Conservation (phyloP, 163 green algal species). For the Trebouxiophyceae sp. region DNA sequence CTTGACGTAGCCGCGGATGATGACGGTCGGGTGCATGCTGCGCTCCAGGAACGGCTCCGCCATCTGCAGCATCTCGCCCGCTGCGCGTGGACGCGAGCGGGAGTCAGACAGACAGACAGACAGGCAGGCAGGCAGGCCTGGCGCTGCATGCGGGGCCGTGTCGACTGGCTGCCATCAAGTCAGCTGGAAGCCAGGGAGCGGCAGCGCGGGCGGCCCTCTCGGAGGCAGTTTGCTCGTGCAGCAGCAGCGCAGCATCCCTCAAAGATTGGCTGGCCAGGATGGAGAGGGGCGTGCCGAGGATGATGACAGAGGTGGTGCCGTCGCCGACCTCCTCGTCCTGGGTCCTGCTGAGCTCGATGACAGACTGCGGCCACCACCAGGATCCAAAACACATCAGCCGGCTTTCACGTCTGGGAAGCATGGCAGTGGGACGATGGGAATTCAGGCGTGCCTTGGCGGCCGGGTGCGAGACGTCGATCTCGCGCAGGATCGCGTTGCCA, state of each 20-base stretch:
- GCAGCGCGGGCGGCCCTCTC: no score
- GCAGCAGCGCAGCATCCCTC: no score
- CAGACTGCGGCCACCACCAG: conserved; percentile 71
- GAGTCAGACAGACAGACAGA: no score
- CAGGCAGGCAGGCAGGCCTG: no score
- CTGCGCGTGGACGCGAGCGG: no score
- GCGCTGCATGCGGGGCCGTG: no score
- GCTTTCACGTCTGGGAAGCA: not conserved
- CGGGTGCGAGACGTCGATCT: conserved; percentile 97
- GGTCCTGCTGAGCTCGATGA: conserved; percentile 97
- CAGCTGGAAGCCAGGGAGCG: no score
- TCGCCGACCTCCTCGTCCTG: conserved; percentile 99
- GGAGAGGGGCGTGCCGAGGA: conserved; percentile 54
- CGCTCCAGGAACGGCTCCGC: conserved; percentile 91
- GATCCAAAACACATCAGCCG: no score
- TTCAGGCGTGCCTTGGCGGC: conserved; percentile 91
- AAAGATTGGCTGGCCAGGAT: not conserved
- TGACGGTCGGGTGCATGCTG: conserved; percentile 94
- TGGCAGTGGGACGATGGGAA: not conserved
- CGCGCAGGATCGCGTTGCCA: conserved; percentile 94
- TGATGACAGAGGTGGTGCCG: conserved; percentile 98
- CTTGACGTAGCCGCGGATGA: conserved; percentile 79
- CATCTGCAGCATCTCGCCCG: conserved; percentile 73
- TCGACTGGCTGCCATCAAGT: no score
- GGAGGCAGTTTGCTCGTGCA: no score